These are phyloP conservation scores for Pterulicium gracile DNA, from an alignment of 1,284 basidiomycete genomes.

Conservation along the genomic window DNA sequence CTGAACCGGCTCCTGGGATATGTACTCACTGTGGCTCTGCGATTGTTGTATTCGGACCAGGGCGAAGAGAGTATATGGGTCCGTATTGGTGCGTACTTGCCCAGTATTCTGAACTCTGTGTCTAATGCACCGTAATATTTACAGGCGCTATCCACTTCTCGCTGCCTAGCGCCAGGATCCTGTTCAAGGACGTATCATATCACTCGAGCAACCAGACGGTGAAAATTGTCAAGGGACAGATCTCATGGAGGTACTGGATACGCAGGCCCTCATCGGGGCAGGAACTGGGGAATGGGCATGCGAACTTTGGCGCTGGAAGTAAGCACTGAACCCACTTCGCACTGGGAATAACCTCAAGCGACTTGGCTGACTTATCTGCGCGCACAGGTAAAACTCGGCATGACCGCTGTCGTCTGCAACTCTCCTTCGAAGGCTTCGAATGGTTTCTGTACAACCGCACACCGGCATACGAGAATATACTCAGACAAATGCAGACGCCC, in stretches of 20 bases:
- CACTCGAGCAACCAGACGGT: constrained; percentile 86
- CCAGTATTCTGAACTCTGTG: constrained; percentile 5
- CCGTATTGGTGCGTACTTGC: constrained; percentile 47
- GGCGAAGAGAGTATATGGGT: constrained; percentile 64
- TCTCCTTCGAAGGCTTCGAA: constrained; percentile 76
- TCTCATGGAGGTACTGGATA: constrained; percentile 92
- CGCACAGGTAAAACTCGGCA: constrained; percentile 25
- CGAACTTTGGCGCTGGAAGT: not conserved
- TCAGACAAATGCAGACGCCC: constrained; percentile 52
- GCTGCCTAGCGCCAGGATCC: constrained; percentile 74
- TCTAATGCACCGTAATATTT: constrained; percentile 1
- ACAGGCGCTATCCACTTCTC: constrained; percentile 86
- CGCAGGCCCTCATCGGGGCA: constrained; percentile 56
- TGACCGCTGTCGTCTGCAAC: constrained; percentile 66
- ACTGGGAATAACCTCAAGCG: no score
- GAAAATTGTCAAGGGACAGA: constrained; percentile 68
- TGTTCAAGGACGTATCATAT: constrained; percentile 79
- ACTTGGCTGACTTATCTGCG: constrained; percentile 1
- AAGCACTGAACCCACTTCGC: no score
- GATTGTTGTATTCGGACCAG: constrained; percentile 62
- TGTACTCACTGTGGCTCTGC: constrained; percentile 47
- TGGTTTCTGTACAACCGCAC: constrained; percentile 88
- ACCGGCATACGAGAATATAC: constrained; percentile 76
- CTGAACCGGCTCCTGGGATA: constrained; percentile 78
- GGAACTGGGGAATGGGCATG: constrained; percentile 46